Conservation (phyloP, 2,329 filamentous ascomycete genomes). For the Hypoxylon sp. region DNA sequence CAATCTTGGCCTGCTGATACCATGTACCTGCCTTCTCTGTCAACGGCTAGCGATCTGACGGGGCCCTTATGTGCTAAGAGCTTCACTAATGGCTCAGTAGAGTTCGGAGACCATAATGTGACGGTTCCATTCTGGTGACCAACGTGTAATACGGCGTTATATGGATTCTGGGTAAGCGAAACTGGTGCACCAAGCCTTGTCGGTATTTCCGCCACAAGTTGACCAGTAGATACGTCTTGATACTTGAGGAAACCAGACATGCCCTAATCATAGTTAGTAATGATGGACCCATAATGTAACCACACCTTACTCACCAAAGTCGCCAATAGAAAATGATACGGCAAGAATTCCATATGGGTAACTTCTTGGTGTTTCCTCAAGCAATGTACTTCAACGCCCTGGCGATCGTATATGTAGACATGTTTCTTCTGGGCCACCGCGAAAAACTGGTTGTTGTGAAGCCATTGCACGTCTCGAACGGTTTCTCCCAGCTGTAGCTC, state of each 20-base stretch:
- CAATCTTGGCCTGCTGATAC: conserved; percentile 87
- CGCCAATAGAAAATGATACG: conserved; percentile 93
- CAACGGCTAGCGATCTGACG: conserved; percentile 85
- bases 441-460: conserved; percentile 95
- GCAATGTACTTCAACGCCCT: conserved; percentile 92
- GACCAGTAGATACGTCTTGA: conserved; percentile 93
- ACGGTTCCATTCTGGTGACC: conserved; percentile 97
- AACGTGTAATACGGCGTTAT: conserved; percentile 91
- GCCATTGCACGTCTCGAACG: conserved; percentile 87
- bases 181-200: conserved; percentile 88
- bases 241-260: conserved; percentile 80
- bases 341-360: conserved; percentile 92
- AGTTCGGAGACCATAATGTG: conserved; percentile 95
- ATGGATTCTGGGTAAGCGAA: conserved; percentile 87
- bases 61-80: conserved; percentile 90
- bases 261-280: conserved; percentile 63
- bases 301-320: conserved; percentile 74
- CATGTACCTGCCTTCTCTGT: conserved; percentile 95
- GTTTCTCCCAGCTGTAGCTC: conserved; percentile 94
- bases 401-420: conserved; percentile 94
- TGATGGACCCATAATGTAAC: not conserved
- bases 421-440: conserved; percentile 95
- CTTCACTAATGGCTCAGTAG: conserved; percentile 87
- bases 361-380: conserved; percentile 92
- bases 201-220: conserved; percentile 85